A percentile compares a stretch with the other conserved stretches of the same genome.
These are phyloP conservation scores for Coniochaeta sp. DNA, from an alignment of 2,329 filamentous ascomycete genomes.

Conservation along the genomic window DNA sequence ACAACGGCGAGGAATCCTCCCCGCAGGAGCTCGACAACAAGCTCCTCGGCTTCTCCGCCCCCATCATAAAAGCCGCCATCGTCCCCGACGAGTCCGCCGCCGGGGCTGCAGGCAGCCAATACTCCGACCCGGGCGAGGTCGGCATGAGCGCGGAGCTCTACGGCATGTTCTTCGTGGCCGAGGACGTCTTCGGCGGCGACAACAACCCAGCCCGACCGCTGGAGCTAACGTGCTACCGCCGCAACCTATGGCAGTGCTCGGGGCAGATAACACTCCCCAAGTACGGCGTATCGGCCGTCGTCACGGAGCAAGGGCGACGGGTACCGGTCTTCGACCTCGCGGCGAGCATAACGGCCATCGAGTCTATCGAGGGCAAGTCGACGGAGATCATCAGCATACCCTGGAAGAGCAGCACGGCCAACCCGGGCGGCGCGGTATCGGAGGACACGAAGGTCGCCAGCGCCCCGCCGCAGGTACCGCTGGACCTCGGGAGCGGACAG, in stretches of 20 bases:
- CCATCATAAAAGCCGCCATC: conserved; percentile 51
- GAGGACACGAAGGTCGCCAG: conserved; percentile 42
- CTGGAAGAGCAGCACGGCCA: conserved; percentile 72
- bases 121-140: conserved; percentile 38
- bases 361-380: conserved; percentile 84
- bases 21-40: conserved; percentile 58
- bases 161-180: conserved; percentile 83
- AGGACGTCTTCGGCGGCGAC: conserved; percentile 65
- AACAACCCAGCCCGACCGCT: conserved; percentile 48
- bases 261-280: conserved; percentile 76
- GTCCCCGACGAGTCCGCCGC: conserved; percentile 44
- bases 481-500: conserved; percentile 51
- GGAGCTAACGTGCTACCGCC: conserved; percentile 89
- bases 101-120: conserved; percentile 28
- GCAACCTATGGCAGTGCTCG: conserved; percentile 92
- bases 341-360: conserved; percentile 74
- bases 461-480: conserved; percentile 44
- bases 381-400: conserved; percentile 96
- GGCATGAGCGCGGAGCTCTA: conserved; percentile 69
- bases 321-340: conserved; percentile 71
- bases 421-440: conserved; percentile 24
- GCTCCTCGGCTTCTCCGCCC: conserved; percentile 65
- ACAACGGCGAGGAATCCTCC: conserved; percentile 34
- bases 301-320: conserved; percentile 68
- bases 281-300: conserved; percentile 55